Conservation (phyloP, 169 alveolate genomes). For the Plasmodium reichenowi region DNA sequence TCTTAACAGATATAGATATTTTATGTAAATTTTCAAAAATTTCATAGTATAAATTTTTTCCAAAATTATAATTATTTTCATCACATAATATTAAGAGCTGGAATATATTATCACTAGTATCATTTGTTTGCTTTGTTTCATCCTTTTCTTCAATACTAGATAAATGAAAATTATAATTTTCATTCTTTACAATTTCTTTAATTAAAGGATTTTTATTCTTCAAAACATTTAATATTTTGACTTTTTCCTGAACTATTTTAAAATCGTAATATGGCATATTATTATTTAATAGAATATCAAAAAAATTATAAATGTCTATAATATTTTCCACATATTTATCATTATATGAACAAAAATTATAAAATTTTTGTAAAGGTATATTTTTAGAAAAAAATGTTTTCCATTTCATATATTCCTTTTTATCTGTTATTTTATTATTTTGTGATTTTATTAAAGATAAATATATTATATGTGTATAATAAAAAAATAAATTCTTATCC, state of each 20-base stretch:
- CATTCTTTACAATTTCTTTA: not conserved
- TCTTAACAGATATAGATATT: not conserved
- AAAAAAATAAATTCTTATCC: conserved; percentile 66
- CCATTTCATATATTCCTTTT: conserved; percentile 25
- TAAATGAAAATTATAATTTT: not conserved
- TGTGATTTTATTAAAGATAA: conserved; percentile 38
- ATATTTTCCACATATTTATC: conserved; percentile 70
- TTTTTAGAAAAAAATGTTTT: conserved; percentile 11
- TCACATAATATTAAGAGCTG: conserved; percentile 9
- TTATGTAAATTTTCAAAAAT: conserved; percentile 18
- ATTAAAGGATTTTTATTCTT: not conserved
- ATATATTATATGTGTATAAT: conserved; percentile 61
- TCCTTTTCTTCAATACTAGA: not conserved
- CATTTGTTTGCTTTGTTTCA: not conserved
- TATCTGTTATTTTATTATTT: conserved; percentile 1
- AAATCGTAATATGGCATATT: not conserved
- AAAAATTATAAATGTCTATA: conserved; percentile 12
- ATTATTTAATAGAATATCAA: not conserved
- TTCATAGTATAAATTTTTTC: conserved; percentile 9
- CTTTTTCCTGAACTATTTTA: not conserved
- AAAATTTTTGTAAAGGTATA: conserved; percentile 38
- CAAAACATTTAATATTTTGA: not conserved
- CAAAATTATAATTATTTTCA: conserved; percentile 2
- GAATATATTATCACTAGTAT: not conserved
- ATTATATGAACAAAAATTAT: conserved; percentile 45